Evolutionary conservation across 2,329 filamentous ascomycete genomes (phyloP), one percentile per base, ranked within the genome.

Genomic region (Phialophora chinensis): DNA sequence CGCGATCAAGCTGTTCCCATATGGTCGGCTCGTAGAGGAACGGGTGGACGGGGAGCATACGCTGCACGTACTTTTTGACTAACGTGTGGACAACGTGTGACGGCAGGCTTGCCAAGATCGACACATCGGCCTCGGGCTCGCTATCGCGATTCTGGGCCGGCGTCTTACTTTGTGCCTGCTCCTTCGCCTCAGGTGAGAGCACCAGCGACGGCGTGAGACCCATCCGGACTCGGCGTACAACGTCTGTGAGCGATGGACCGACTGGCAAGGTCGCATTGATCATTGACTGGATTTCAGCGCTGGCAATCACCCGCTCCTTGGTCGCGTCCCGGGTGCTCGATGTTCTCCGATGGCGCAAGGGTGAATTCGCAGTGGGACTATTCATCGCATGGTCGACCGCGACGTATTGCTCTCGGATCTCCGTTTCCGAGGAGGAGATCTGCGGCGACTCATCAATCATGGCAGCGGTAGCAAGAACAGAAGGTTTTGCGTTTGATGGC

Each of bases 171-270:
- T 42, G 35, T 14, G 35, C 35, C 35, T 42, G 35, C 35, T 42
- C 35, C 35, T 42, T 42, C 35, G 35, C 35, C 35, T 42, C 35
- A 17, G 35, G 35, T 6, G 35, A 42, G 23, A 67, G 53, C 14
- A 66, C 68, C 25, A 69, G 65, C 11, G 72, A 74, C 10, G 73
- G 73, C 0, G 72, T 74, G 27, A 74, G 62, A 27, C 73, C 73
- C 73, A 74, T 73, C n/a, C 73, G 69, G 3, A 74, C 72, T 11
- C 67, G 65, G 1, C 66, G 68, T 38, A 74, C 63, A 10, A 74
- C 47, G 33, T 73, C 73, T 20, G 72, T 72, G 1, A 72, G 66
- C 3, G 68, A 69, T 3, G 66, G 55, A 20, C 65, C 70, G 12
- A 47, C 50, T 27, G 62, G 62, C 7, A 65, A 53, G 11, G 62